Conservation (phyloP, 768 basidiomycete species). For the Auriscalpium orientale region DNA sequence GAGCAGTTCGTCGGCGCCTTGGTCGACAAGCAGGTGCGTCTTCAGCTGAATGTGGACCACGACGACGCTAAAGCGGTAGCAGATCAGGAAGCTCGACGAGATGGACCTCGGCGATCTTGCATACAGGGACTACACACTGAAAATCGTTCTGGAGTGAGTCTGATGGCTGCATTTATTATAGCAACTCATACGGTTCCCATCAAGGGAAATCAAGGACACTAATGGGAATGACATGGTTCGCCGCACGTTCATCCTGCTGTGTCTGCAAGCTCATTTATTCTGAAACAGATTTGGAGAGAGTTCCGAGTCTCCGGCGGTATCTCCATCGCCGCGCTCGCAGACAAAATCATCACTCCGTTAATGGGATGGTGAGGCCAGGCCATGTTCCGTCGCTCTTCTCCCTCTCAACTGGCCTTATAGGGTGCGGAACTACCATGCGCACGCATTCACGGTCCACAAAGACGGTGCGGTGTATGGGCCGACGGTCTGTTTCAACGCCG, state of each 20-base stretch:
- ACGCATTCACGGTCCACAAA: slow-evolving; percentile 1
- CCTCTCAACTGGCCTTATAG: background rate
- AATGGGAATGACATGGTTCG: background rate
- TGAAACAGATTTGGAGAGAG: slow-evolving; percentile 1
- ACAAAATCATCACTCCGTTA: slow-evolving; percentile 1
- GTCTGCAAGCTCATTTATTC: background rate
- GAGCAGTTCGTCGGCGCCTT: background rate
- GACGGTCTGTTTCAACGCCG: background rate
- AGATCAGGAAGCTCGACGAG: background rate
- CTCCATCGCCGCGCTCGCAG: slow-evolving; percentile 1
- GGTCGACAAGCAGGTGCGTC: background rate
- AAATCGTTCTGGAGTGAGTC: slow-evolving; percentile 1
- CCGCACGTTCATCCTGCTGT: background rate
- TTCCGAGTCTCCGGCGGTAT: slow-evolving; percentile 3
- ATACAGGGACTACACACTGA: slow-evolving; percentile 1
- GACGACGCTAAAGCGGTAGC: background rate
- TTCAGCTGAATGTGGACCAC: too few relatives aligned
- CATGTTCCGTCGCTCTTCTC: background rate
- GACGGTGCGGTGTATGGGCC: slow-evolving; percentile 3
- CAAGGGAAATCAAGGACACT: background rate
- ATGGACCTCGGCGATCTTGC: background rate
- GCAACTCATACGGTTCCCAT: background rate
- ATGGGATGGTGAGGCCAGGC: slow-evolving; percentile 2
- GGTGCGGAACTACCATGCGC: slow-evolving; percentile 2
- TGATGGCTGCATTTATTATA: background rate